A percentile compares a stretch with the other conserved stretches of the same genome.
phyloP scores from a whole-genome alignment of 768 basidiomycete species.

The Nidularia sp. region DNA sequence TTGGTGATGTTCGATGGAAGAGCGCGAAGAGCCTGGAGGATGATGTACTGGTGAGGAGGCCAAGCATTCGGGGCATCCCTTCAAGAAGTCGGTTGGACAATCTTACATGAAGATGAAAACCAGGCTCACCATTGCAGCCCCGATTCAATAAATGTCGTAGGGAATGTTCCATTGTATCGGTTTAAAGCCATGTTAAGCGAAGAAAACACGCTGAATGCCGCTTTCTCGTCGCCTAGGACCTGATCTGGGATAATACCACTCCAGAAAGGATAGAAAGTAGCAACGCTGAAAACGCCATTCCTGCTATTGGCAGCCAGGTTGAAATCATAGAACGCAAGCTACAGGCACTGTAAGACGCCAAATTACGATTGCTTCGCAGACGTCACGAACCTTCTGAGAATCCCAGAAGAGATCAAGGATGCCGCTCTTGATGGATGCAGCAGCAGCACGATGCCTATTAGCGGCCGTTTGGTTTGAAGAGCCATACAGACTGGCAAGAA shows the following conservation, averaged over 20 bases:
- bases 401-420: conserved; percentile 91
- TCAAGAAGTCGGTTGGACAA: background rate
- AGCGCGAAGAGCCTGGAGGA: conserved; percentile 69
- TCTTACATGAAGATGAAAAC: background rate
- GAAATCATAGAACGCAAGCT: conserved; percentile 90
- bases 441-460: conserved; percentile 48
- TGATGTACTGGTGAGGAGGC: conserved; percentile 84
- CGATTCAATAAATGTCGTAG: conserved; percentile 71
- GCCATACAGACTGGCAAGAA: conserved; percentile 60
- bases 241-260: conserved; percentile 78
- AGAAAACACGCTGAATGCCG: conserved; percentile 71
- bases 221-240: conserved; percentile 47
- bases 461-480: conserved; percentile 37
- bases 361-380: background rate
- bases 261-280: conserved; percentile 86
- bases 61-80: conserved; percentile 89
- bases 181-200: conserved; percentile 75
- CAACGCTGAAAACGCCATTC: conserved; percentile 64
- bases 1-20: conserved; percentile 71
- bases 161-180: conserved; percentile 85
- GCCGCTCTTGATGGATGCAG: conserved; percentile 55
- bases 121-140: conserved; percentile 72
- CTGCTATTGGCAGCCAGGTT: conserved; percentile 67
- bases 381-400: conserved; percentile 39
- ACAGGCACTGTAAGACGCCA: background rate